These are phyloP conservation scores for Rhizoclosmatium sp. DNA, from an alignment of 192 early-diverging fungal genomes.

Conservation along the genomic window DNA sequence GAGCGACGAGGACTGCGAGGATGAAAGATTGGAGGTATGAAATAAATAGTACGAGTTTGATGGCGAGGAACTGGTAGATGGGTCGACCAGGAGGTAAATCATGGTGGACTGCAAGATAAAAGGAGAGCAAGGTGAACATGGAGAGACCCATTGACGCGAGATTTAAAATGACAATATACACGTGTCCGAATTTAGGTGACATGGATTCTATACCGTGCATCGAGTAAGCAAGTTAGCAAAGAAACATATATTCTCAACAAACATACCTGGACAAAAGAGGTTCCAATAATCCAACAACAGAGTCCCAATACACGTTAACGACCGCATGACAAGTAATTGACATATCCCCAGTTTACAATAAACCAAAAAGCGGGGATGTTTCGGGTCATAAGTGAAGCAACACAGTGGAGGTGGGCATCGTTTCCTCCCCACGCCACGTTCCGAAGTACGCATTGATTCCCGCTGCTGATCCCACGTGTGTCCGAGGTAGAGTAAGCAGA, in stretches of 20 bases:
- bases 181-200: conserved; percentile 65
- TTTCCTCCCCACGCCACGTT: conserved; percentile 40
- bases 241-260: not conserved
- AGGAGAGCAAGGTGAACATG: conserved; percentile 72
- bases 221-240: conserved; percentile 45
- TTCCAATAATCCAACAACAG: not conserved
- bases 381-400: conserved; percentile 69
- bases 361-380: conserved; percentile 59
- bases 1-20: conserved; percentile 58
- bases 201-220: conserved; percentile 64
- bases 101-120: conserved; percentile 67
- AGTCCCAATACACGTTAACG: conserved; percentile 1
- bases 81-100: conserved; percentile 31
- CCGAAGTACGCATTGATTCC: conserved; percentile 29
- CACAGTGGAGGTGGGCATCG: conserved; percentile 67
- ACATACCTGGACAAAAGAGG: conserved; percentile 27
- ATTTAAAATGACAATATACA: conserved; percentile 68
- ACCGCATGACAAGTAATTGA: conserved; percentile 26
- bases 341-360: conserved; percentile 67
- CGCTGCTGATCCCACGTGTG: conserved; percentile 50
- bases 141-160: conserved; percentile 69
- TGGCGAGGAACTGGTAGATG: conserved; percentile 41
- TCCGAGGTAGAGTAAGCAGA: conserved; percentile 73
- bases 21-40: conserved; percentile 35
- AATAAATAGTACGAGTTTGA: conserved; percentile 39